These are phyloP conservation scores for Camellia japonica DNA, from an alignment of 148 eudicot species.

Conservation along the genomic window DNA sequence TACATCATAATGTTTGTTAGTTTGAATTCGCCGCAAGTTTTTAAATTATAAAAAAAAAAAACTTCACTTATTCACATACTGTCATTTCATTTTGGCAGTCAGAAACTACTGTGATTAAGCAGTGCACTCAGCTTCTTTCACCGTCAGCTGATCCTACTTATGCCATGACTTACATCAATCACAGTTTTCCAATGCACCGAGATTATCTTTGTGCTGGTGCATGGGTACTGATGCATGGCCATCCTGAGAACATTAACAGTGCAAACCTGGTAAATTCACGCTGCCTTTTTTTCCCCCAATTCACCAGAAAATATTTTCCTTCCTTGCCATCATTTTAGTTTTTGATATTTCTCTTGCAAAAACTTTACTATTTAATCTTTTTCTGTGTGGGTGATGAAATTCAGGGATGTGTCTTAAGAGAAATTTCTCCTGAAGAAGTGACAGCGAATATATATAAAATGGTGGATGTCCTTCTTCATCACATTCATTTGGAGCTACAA, in stretches of 20 bases:
- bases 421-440: constrained; percentile 97
- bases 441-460: constrained; percentile 92
- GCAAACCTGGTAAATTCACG: constrained; percentile 59
- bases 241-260: constrained; percentile 86
- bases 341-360: not conserved
- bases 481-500: constrained; percentile 76
- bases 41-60: not conserved
- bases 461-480: constrained; percentile 97
- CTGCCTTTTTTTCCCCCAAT: not conserved
- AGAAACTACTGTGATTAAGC: constrained; percentile 87
- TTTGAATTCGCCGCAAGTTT: not conserved
- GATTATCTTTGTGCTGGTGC: constrained; percentile 98
- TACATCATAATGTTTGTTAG: not conserved
- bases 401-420: constrained; percentile 87
- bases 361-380: not conserved
- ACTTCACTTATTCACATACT: not conserved
- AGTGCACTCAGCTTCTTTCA: constrained; percentile 90
- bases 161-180: constrained; percentile 72
- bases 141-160: constrained; percentile 84
- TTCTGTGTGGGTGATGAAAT: constrained; percentile 9
- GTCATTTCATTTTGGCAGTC: constrained; percentile 58
- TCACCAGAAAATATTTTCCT: not conserved
- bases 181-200: constrained; percentile 82
- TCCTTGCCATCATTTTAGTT: constrained; percentile 6
- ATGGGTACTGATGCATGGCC: constrained; percentile 93